phyloP scores from a whole-genome alignment of 2,329 filamentous ascomycete genomes.

The Penicillium sp. region DNA sequence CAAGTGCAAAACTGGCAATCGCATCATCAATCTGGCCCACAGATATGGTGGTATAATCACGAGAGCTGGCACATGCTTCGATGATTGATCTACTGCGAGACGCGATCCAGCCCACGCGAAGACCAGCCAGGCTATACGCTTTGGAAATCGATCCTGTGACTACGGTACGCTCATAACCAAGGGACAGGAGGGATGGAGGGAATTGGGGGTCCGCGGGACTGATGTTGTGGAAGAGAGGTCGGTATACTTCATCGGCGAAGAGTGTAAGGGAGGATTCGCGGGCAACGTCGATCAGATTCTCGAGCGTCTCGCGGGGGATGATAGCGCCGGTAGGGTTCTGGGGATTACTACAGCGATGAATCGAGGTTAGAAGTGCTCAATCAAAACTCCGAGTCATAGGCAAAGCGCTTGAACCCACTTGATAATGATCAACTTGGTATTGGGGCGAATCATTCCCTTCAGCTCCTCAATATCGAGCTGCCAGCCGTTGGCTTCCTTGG shows the following conservation, averaged over 20 bases:
- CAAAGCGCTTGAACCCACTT: slow-evolving; percentile 40
- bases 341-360: slow-evolving; percentile 55
- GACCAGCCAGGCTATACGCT: slow-evolving; percentile 75
- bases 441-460: slow-evolving; percentile 53
- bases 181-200: slow-evolving; percentile 64
- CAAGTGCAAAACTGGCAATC: slow-evolving; percentile 70
- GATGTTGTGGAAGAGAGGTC: slow-evolving; percentile 72
- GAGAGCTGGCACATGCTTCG: slow-evolving; percentile 57
- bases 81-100: slow-evolving; percentile 61
- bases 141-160: slow-evolving; percentile 80
- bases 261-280: slow-evolving; percentile 60
- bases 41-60: slow-evolving; percentile 82
- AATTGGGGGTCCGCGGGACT: slow-evolving; percentile 51
- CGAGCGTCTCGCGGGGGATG: slow-evolving; percentile 58
- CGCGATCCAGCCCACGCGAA: slow-evolving; percentile 78
- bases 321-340: slow-evolving; percentile 66
- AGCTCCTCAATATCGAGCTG: slow-evolving; percentile 64
- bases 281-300: slow-evolving; percentile 61
- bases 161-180: slow-evolving; percentile 67
- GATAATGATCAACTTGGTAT: slow-evolving; percentile 57
- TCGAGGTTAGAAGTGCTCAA: neutral
- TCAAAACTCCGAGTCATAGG: neutral
- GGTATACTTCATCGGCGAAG: slow-evolving; percentile 76
- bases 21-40: slow-evolving; percentile 79
- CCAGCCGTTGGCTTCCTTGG: slow-evolving; percentile 61